Evolutionary conservation across 2,329 filamentous ascomycete species (phyloP).

Genomic region (Podosphaera xanthii): DNA sequence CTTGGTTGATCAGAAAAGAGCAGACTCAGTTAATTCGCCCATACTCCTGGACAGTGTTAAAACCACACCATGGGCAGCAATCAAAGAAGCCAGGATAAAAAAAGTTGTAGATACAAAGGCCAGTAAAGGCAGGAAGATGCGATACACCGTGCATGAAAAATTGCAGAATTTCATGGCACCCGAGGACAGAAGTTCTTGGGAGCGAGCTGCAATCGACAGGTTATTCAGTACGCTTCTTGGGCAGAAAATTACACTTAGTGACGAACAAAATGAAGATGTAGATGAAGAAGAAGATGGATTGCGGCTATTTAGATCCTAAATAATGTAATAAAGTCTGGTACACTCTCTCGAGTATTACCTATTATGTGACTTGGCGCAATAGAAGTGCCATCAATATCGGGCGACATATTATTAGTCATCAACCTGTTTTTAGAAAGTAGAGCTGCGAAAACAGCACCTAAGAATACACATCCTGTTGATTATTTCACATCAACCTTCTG

Average conservation of each 20-base stretch:
- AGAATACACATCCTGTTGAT: no score
- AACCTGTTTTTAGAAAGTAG: no score
- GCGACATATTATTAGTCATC: no score
- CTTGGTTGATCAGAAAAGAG: constrained; percentile 69
- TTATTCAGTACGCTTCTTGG: constrained; percentile 59
- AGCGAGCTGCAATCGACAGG: constrained; percentile 51
- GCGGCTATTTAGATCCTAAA: constrained; percentile 15
- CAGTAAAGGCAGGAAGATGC: constrained; percentile 82
- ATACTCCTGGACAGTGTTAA: constrained; percentile 15
- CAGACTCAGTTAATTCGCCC: constrained; percentile 29
- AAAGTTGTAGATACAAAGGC: constrained; percentile 80
- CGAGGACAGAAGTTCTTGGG: constrained; percentile 63
- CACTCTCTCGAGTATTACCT: no score
- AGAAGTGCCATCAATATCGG: no score
- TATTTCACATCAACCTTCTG: no score
- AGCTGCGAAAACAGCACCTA: no score
- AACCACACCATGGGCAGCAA: constrained; percentile 35
- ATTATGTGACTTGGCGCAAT: no score
- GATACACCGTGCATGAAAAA: constrained; percentile 91
- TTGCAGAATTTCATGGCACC: constrained; percentile 95
- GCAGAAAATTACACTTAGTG: constrained; percentile 41
- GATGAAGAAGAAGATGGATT: constrained; percentile 13
- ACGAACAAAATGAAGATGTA: constrained; percentile 27
- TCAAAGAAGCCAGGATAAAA: constrained; percentile 57
- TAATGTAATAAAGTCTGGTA: neutral